phyloP scores from a whole-genome alignment of 1,284 basidiomycete species.

The Fomitopsis palustris region DNA sequence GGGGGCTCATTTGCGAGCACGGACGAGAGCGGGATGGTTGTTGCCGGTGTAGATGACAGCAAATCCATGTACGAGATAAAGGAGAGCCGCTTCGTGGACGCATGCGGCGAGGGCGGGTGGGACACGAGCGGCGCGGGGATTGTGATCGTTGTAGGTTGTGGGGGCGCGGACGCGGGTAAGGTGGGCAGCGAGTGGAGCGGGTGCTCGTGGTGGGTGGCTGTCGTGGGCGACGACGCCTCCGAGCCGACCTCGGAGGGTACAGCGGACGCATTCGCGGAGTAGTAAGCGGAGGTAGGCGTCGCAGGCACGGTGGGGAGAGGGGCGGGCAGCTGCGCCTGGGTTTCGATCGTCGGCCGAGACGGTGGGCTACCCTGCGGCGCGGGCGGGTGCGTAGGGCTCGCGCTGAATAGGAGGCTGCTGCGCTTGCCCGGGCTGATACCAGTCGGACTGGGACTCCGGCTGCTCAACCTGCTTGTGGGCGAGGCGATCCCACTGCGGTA shows the following conservation, averaged over 20 bases:
- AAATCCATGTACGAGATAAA: slow-evolving; percentile 87
- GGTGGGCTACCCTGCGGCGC: slow-evolving; percentile 16
- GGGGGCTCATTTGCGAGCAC: slow-evolving; percentile 68
- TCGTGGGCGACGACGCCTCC: slow-evolving; percentile 37
- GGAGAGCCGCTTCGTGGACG: slow-evolving; percentile 64
- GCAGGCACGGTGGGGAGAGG: slow-evolving; percentile 27
- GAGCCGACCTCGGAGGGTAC: slow-evolving; percentile 17
- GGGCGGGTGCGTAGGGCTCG: slow-evolving; percentile 22
- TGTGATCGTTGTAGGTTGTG: slow-evolving; percentile 34
- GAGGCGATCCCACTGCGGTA: slow-evolving; percentile 57
- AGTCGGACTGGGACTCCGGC: slow-evolving; percentile 53
- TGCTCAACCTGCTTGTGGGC: slow-evolving; percentile 62
- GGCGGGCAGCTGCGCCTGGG: slow-evolving; percentile 8
- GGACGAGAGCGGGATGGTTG: slow-evolving; percentile 66
- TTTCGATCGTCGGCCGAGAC: slow-evolving; percentile 22
- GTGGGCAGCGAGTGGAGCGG: slow-evolving; percentile 24
- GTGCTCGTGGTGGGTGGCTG: slow-evolving; percentile 37
- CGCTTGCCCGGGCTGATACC: slow-evolving; percentile 26
- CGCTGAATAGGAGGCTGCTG: slow-evolving; percentile 28
- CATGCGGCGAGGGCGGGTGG: slow-evolving; percentile 55
- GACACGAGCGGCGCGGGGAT: slow-evolving; percentile 26
- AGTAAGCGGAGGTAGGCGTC: slow-evolving; percentile 50
- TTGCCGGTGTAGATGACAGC: slow-evolving; percentile 69
- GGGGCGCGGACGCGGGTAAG: slow-evolving; percentile 2
- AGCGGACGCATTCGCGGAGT: slow-evolving; percentile 30